A percentile compares a stretch with the other conserved stretches of the same genome.
Evolutionary conservation across 805 yeast species (phyloP).

Genomic region (Torulaspora delbrueckii): DNA sequence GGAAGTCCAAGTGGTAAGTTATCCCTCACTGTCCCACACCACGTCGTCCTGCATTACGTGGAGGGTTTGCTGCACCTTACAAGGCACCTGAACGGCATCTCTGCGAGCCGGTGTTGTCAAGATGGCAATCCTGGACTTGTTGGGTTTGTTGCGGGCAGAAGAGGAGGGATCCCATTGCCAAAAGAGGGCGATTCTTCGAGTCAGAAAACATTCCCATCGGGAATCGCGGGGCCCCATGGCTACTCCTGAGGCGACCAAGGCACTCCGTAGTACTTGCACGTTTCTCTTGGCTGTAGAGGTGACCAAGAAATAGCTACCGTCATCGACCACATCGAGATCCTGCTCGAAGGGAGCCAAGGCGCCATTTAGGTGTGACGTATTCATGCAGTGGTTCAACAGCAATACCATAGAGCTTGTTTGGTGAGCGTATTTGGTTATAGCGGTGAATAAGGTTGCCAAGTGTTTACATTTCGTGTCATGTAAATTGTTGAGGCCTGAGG

Average conservation of each 20-base stretch:
- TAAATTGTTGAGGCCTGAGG: slow-evolving; percentile 9
- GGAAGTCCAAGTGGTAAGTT: too few species aligned
- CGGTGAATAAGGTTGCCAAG: slow-evolving; percentile 24
- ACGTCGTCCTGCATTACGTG: slow-evolving; percentile 2
- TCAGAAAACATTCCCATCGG: slow-evolving; percentile 31
- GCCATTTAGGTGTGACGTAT: slow-evolving; percentile 26
- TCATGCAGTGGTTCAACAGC: slow-evolving; percentile 32
- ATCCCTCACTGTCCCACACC: slow-evolving; percentile 8
- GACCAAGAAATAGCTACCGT: slow-evolving; percentile 23
- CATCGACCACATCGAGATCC: slow-evolving; percentile 17
- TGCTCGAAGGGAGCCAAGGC: slow-evolving; percentile 14
- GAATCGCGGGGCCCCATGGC: slow-evolving; percentile 31
- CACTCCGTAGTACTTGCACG: slow-evolving; percentile 31
- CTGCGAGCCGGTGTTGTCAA: neutral
- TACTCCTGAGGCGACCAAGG: slow-evolving; percentile 28
- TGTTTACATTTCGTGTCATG: slow-evolving; percentile 31
- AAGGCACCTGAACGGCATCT: neutral
- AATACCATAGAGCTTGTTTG: slow-evolving; percentile 20
- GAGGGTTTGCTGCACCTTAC: neutral
- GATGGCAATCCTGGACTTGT: slow-evolving; percentile 1
- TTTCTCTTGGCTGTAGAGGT: slow-evolving; percentile 13
- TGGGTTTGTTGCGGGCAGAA: neutral
- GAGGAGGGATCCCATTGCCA: slow-evolving; percentile 25
- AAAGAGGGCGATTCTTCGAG: slow-evolving; percentile 26
- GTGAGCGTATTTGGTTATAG: slow-evolving; percentile 29